Conservation (phyloP, 768 basidiomycete species). For the Mycena maculata region DNA sequence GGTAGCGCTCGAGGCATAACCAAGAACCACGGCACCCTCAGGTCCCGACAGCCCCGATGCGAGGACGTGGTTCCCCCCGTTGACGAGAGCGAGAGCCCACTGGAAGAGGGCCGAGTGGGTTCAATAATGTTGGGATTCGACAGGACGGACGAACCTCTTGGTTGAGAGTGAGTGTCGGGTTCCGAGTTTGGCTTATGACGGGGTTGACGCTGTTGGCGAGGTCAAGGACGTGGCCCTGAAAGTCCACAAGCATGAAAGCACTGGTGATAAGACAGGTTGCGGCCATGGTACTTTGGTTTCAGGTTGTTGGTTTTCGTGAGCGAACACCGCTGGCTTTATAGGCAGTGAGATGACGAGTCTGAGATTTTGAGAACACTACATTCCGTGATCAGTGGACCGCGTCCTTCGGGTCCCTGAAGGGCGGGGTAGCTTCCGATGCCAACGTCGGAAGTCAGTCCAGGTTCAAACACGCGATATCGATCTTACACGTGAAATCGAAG, state of each 20-base stretch:
- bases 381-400: neutral
- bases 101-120: neutral
- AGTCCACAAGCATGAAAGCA: conserved; percentile 12
- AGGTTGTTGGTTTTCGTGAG: neutral
- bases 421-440: neutral
- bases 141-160: conserved; percentile 12
- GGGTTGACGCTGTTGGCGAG: conserved; percentile 23
- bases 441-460: neutral
- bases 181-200: conserved; percentile 15
- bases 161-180: conserved; percentile 1
- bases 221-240: conserved; percentile 28
- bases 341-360: neutral
- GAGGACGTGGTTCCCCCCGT: conserved; percentile 11
- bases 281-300: neutral
- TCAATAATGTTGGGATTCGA: neutral
- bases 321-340: neutral
- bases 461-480: neutral
- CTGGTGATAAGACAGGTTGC: neutral
- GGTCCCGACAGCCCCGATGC: conserved; percentile 1
- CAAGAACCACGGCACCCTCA: neutral
- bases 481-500: too few species aligned
- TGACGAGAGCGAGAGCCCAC: conserved; percentile 8
- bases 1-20: neutral
- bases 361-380: neutral
- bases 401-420: neutral